Percentiles rank a stretch among this genome's conserved stretches.
Evolutionary conservation across 2,329 filamentous ascomycete species (phyloP).

Genomic region (Ophiosphaerella herpotricha): DNA sequence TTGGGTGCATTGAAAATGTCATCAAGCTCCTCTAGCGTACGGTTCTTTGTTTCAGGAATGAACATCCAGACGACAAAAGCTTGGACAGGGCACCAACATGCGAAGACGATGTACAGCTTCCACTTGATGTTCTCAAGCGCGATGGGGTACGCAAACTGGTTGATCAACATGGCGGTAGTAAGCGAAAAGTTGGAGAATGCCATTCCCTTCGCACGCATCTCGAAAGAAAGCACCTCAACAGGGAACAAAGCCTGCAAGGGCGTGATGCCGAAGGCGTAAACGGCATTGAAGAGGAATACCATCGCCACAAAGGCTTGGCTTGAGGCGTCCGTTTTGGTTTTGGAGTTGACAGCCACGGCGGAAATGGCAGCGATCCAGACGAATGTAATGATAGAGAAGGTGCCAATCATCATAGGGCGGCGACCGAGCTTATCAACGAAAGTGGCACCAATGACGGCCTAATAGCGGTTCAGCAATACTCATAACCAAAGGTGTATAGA

Average conservation of each 20-base stretch:
- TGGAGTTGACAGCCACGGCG: conserved; percentile 20
- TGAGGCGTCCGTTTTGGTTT: conserved; percentile 13
- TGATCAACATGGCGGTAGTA: conserved; percentile 28
- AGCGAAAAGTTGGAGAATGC: conserved; percentile 27
- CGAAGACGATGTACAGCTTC: conserved; percentile 33
- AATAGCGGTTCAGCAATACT: neutral
- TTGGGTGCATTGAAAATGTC: conserved; percentile 27
- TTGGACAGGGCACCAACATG: conserved; percentile 25
- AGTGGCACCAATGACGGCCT: conserved; percentile 41
- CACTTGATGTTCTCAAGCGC: conserved; percentile 27
- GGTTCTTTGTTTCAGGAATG: conserved; percentile 34
- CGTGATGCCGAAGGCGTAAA: conserved; percentile 41
- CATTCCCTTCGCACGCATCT: conserved; percentile 43
- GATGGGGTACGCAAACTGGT: conserved; percentile 38
- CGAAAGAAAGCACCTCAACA: conserved; percentile 42
- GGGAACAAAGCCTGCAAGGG: conserved; percentile 42
- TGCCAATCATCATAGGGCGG: conserved; percentile 38
- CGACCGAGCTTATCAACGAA: conserved; percentile 35
- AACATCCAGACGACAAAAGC: conserved; percentile 24
- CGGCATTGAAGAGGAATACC: conserved; percentile 42
- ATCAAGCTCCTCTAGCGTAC: conserved; percentile 34
- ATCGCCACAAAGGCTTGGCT: conserved; percentile 37
- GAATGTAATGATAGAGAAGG: conserved; percentile 22
- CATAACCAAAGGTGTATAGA: too few relatives aligned
- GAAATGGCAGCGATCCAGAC: conserved; percentile 33